Evolutionary conservation across 2,329 filamentous ascomycete species (phyloP).

Genomic region (Penicillium hesseltinei): DNA sequence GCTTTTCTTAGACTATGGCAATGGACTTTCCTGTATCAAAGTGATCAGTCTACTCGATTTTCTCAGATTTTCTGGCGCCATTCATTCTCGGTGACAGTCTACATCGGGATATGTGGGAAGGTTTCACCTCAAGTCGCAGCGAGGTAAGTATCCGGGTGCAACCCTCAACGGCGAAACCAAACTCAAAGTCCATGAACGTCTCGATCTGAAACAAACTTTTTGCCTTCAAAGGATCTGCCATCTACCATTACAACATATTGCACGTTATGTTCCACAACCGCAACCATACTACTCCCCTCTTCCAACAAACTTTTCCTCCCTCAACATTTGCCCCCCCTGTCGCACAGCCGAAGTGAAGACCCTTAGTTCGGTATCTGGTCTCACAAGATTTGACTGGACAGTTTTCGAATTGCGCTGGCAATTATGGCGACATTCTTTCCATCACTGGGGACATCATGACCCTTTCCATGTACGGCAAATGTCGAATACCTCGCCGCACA

Average conservation of each 20-base stretch:
- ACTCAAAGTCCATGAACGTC: neutral
- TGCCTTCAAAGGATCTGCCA: neutral
- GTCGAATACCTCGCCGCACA: conserved; percentile 22
- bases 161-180: conserved; percentile 6
- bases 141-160: conserved; percentile 9
- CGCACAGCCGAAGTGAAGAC: neutral
- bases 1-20: neutral
- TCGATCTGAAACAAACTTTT: conserved; percentile 3
- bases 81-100: neutral
- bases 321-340: neutral
- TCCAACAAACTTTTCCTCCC: neutral
- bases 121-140: neutral
- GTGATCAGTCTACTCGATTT: neutral
- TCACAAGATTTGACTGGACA: conserved; percentile 17
- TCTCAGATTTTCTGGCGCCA: neutral
- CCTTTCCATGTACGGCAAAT: conserved; percentile 28
- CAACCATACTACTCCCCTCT: neutral
- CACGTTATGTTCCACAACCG: neutral
- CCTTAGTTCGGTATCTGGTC: neutral
- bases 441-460: conserved; percentile 30
- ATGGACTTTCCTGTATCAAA: neutral
- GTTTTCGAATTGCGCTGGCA: conserved; percentile 23
- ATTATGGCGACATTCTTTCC: conserved; percentile 25
- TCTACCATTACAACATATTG: neutral
- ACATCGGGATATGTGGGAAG: neutral